Percentiles rank a stretch among this genome's conserved stretches.
Evolutionary conservation across 2,329 filamentous ascomycete genomes (phyloP).

Genomic region (Aspergillus sp.): DNA sequence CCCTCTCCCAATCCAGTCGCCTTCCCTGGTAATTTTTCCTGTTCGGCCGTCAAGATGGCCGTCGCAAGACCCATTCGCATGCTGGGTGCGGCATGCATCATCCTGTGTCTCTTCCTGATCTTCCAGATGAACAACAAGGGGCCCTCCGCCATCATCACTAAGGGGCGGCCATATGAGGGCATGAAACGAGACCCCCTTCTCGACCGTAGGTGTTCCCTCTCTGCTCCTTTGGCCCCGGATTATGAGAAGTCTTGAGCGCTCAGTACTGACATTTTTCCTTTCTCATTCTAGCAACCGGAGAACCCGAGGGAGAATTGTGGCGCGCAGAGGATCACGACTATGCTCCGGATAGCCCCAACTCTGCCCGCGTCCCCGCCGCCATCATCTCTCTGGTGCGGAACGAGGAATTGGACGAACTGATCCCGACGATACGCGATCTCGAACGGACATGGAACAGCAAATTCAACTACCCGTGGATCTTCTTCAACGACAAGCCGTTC

Average conservation of each 20-base stretch:
- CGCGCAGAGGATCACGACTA: slow-evolving; percentile 75
- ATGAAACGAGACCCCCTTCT: slow-evolving; percentile 79
- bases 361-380: slow-evolving; percentile 87
- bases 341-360: slow-evolving; percentile 69
- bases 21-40: slow-evolving; percentile 7
- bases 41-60: slow-evolving; percentile 60
- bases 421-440: slow-evolving; percentile 85
- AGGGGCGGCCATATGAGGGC: slow-evolving; percentile 50
- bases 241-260: background rate
- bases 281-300: slow-evolving; percentile 65
- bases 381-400: slow-evolving; percentile 90
- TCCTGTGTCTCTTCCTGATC: slow-evolving; percentile 76
- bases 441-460: slow-evolving; percentile 97
- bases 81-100: slow-evolving; percentile 67
- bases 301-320: slow-evolving; percentile 74
- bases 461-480: slow-evolving; percentile 99
- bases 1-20: slow-evolving; percentile 1
- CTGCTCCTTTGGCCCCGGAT: background rate
- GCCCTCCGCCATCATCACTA: slow-evolving; percentile 20
- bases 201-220: slow-evolving; percentile 66
- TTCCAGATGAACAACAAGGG: slow-evolving; percentile 69
- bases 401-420: slow-evolving; percentile 77
- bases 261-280: slow-evolving; percentile 15
- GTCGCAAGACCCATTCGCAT: slow-evolving; percentile 81
- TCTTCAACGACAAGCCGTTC: slow-evolving; percentile 96